These are phyloP conservation scores for Bryum argenteum DNA, from an alignment of 225 moss, liverwort and hornwort genomes.

Conservation along the genomic window DNA sequence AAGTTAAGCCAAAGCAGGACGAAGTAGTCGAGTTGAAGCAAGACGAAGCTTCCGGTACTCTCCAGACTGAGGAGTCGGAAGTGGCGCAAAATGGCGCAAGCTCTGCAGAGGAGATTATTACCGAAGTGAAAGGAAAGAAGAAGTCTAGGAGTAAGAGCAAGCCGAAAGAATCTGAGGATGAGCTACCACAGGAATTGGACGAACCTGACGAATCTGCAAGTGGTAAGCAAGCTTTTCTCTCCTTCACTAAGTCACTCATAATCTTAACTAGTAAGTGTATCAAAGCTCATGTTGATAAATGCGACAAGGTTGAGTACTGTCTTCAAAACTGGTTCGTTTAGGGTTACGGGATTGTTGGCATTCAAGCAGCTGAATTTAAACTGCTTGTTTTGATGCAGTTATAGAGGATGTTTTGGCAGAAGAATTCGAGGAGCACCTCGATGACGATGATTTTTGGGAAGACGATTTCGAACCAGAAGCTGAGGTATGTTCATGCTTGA, in stretches of 20 bases:
- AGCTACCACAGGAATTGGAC: slow-evolving; percentile 4
- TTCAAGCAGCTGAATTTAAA: slow-evolving; percentile 10
- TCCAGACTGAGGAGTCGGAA: slow-evolving; percentile 23
- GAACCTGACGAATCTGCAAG: slow-evolving; percentile 31
- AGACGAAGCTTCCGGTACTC: slow-evolving; percentile 8
- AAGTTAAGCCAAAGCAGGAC: slow-evolving; percentile 27
- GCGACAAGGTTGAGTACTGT: no score
- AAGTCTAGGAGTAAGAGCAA: slow-evolving; percentile 50
- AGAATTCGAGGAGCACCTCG: slow-evolving; percentile 63
- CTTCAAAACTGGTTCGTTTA: neutral
- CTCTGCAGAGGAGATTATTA: slow-evolving; percentile 30
- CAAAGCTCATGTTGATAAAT: no score
- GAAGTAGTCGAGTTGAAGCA: slow-evolving; percentile 20
- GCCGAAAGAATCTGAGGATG: slow-evolving; percentile 23
- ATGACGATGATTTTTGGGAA: slow-evolving; percentile 92
- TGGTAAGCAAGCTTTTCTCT: slow-evolving; percentile 39
- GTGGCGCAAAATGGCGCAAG: slow-evolving; percentile 34
- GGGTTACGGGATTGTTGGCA: neutral
- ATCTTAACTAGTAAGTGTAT: no score
- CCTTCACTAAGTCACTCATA: no score
- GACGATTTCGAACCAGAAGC: slow-evolving; percentile 81
- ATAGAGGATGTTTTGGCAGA: slow-evolving; percentile 57
- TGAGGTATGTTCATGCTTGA: slow-evolving; percentile 42
- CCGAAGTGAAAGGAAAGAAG: slow-evolving; percentile 51
- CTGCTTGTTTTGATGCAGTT: slow-evolving; percentile 37